Evolutionary conservation across 768 basidiomycete genomes (phyloP).

Genomic region (Collybia sordida): DNA sequence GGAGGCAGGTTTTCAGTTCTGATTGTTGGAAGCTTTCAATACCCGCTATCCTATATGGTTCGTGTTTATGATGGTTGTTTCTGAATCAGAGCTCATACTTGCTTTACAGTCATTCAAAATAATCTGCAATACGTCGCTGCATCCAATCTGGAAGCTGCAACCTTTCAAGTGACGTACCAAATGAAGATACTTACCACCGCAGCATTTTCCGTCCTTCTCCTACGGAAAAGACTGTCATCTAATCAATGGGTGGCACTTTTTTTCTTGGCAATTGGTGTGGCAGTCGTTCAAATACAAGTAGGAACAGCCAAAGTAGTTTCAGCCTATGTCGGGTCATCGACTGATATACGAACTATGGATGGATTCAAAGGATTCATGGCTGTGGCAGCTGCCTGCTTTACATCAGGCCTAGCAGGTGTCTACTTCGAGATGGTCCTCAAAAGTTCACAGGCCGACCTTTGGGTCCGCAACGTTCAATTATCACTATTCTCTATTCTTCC

Average conservation of each 20-base stretch:
- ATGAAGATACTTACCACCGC: conserved; percentile 98
- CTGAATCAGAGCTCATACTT: too few relatives aligned
- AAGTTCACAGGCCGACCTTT: conserved; percentile 84
- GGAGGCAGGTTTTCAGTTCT: conserved; percentile 73
- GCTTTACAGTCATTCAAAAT: conserved; percentile 76
- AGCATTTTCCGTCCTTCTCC: conserved; percentile 79
- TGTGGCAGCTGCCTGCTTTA: conserved; percentile 89
- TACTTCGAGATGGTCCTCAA: conserved; percentile 99
- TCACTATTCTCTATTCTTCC: conserved; percentile 93
- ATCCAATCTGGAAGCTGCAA: conserved; percentile 90
- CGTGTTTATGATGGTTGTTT: conserved; percentile 6
- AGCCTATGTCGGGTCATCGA: conserved; percentile 18
- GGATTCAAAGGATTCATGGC: conserved; percentile 86
- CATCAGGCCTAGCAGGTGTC: conserved; percentile 93
- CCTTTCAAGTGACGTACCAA: conserved; percentile 96
- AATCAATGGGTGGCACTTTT: conserved; percentile 85
- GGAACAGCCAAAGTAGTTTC: conserved; percentile 25
- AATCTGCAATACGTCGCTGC: conserved; percentile 95
- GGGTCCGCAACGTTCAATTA: conserved; percentile 96
- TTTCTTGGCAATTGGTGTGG: conserved; percentile 86
- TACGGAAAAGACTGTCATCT: conserved; percentile 71
- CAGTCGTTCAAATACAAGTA: conserved; percentile 83
- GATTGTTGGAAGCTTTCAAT: conserved; percentile 99
- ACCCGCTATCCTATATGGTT: conserved; percentile 91
- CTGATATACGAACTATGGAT: conserved; percentile 62